phyloP scores from a whole-genome alignment of 352 stramenopile species.

The Albugo laibachii region DNA sequence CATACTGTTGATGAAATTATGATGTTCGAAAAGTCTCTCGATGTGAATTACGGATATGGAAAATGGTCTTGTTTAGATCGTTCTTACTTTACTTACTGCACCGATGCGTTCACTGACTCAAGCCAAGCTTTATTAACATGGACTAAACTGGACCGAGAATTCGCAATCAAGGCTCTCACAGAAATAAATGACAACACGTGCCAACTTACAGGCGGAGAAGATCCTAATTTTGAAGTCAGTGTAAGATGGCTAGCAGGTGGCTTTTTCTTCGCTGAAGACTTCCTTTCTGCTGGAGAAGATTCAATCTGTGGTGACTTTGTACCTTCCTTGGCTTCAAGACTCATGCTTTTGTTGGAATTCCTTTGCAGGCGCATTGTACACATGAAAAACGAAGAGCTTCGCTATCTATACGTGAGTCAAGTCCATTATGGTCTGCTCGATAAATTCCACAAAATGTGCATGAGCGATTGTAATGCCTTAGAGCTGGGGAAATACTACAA shows the following conservation, averaged over 20 bases:
- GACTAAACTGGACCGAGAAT: conserved; percentile 35
- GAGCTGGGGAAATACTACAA: too few relatives aligned
- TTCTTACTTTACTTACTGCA: conserved; percentile 22
- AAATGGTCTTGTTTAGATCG: conserved; percentile 22
- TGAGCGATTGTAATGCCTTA: not conserved
- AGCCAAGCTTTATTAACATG: conserved; percentile 36
- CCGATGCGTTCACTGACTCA: conserved; percentile 37
- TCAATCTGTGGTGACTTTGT: not conserved
- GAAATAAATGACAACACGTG: not conserved
- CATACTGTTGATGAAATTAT: conserved; percentile 56
- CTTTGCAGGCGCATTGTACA: conserved; percentile 36
- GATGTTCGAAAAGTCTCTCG: conserved; percentile 41
- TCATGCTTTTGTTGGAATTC: conserved; percentile 26
- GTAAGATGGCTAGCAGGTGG: not conserved
- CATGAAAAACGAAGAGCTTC: conserved; percentile 39
- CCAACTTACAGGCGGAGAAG: conserved; percentile 1
- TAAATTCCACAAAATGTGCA: conserved; percentile 9
- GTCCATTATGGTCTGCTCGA: conserved; percentile 33
- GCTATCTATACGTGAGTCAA: conserved; percentile 61
- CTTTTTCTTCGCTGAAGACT: not conserved
- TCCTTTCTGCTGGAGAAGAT: not conserved
- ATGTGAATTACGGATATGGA: conserved; percentile 40
- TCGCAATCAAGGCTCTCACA: conserved; percentile 21
- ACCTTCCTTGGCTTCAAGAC: not conserved
- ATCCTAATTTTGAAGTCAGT: not conserved